Conservation (phyloP, 768 basidiomycete genomes). For the Tephrocybe sp. region DNA sequence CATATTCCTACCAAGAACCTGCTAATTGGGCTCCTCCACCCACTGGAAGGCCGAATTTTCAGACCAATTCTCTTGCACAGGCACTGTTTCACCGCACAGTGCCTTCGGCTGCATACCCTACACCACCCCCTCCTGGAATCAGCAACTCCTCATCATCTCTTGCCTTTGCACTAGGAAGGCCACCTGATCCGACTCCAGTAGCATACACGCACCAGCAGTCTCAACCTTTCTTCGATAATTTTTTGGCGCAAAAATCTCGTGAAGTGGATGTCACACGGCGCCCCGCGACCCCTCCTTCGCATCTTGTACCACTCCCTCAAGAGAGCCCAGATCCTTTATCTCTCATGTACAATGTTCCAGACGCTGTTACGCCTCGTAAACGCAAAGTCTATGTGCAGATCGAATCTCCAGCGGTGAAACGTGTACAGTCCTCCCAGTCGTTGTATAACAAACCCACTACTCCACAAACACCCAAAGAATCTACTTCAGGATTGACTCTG, state of each 20-base stretch:
- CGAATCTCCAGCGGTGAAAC: constrained; percentile 65
- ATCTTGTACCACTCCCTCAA: constrained; percentile 22
- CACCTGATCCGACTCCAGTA: constrained; percentile 24
- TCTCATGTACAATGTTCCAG: constrained; percentile 28
- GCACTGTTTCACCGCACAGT: constrained; percentile 63
- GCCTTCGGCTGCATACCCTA: constrained; percentile 68
- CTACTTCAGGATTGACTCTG: constrained; percentile 7
- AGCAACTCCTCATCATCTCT: constrained; percentile 72
- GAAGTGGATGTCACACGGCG: constrained; percentile 34
- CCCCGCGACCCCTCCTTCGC: constrained; percentile 22
- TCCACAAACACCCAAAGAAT: constrained; percentile 27
- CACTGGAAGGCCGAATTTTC: constrained; percentile 49
- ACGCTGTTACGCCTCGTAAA: constrained; percentile 62
- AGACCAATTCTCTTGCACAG: constrained; percentile 58
- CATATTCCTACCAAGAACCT: constrained; percentile 42
- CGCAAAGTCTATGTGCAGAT: constrained; percentile 63
- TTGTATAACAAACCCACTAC: constrained; percentile 25
- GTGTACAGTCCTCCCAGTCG: constrained; percentile 38
- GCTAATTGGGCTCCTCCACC: constrained; percentile 41
- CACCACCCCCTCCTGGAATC: constrained; percentile 67
- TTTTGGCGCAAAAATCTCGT: constrained; percentile 56
- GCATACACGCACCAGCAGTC: constrained; percentile 59
- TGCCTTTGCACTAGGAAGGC: constrained; percentile 65
- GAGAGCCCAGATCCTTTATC: constrained; percentile 62
- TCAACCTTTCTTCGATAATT: constrained; percentile 62